Evolutionary conservation across 306 rosid species (phyloP), one percentile per base, ranked within the genome.

Genomic region (Gastrolobium villosum): DNA sequence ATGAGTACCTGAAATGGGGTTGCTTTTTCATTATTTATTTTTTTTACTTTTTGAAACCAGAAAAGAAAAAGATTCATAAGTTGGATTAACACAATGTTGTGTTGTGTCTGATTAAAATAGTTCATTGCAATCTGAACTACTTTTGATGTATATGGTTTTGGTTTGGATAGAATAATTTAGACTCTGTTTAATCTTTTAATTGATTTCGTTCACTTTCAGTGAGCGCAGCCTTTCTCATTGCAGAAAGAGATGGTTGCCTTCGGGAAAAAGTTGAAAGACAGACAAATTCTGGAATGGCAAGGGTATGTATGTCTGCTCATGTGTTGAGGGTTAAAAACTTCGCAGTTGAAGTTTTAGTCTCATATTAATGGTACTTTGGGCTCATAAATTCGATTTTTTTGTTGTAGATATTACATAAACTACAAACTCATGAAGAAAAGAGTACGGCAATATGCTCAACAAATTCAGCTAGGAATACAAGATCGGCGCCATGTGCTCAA

Each of bases 401-500:
- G 65, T 77, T 81, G n/a, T 78, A 96, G 99, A 75, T 96, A 89
- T 84, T 96, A 96, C 85, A 93, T 96, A 72, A 96, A 93, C 84
- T 96, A 96, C 86, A 96, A 96, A 74, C 88, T 88, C 41, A 96
- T 96, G 99, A 96, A 96, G 91, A 96, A 96, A 72, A 87, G 86
- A 56, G 97, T 96, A 11, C 90, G 80, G 82, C 96, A 87, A 32
- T 96, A 96, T 90, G 86, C 87, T 37, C 98, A 91, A 59, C 97
- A 96, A 85, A 96, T 93, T 77, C 85, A 96, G 78, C 92, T 81
- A 34, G 99, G 98, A 39, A 82, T 86, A 40, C 90, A 69, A 78
- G 99, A 96, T 80, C 92, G 91, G 45, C 85, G 86, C 37, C 96
- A 93, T 34, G 94, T 96, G 41, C 94, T 96, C 72, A 96, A 96